Evolutionary conservation across 768 basidiomycete species (phyloP), one percentile per base, ranked within the genome.

Genomic region (Mycena galopus): DNA sequence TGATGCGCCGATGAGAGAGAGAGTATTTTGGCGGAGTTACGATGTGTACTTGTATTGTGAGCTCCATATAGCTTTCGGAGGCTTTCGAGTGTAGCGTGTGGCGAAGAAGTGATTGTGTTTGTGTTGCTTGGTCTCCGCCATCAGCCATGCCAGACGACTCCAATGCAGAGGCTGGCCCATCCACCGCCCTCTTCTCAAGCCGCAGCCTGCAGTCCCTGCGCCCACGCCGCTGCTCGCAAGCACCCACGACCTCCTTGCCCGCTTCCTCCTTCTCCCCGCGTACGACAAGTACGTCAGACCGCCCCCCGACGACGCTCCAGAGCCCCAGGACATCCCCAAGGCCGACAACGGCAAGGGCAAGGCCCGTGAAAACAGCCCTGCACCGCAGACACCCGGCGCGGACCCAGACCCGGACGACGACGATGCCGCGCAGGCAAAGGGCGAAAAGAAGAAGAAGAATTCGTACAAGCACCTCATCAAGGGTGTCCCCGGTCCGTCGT

Each of bases 271-370:
- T 32, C 86, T 91, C 60, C 76, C 90, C 12, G 90, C 93, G n/a
- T 95, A 95, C 79, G 91, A 94, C 83, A 93, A 91, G 78, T 92
- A 95, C 77, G 94, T 95, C 61, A 87, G 91, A n/a, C 87, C 90
- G 14, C 82, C 85, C 23, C 74, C 81, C 33, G 81, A 81, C 69
- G 78, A 80, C 29, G 75, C 71, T 33, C 78, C 77, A 53, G 79
- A 78, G 25, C 57, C 72, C 37, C 75, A 77, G 50, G 86, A 23
- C 10, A 37, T 6, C 35, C 8, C 14, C 35, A 44, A 47, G 44
- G 10, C 11, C 23, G 50, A 86, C 77, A 89, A 88, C 75, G 88
- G 87, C 47, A 90, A 90, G 78, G 88, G 85, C 53, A 88, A 84
- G 75, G 88, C 85, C 69, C 76, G 83, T 68, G 83, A 82, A 44